Evolutionary conservation across 441 rosid species (phyloP), one percentile per base, ranked within the genome.

Genomic region (Eutrema salsugineum): DNA sequence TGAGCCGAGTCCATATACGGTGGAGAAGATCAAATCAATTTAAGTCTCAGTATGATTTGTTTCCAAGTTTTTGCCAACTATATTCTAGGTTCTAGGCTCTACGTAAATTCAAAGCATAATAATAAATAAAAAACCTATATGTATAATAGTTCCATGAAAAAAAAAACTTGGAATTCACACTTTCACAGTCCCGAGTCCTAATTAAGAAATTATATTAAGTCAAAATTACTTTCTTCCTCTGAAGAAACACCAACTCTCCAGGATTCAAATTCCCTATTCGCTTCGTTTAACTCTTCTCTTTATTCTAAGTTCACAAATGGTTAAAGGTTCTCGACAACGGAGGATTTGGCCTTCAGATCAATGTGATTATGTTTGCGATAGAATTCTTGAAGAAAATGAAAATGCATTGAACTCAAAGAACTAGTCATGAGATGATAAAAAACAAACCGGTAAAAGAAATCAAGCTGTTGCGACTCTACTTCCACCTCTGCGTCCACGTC

Each of bases 261-360:
- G n/a, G 9, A 39, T 30, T 24, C 51, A 12, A 57, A 28, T 72
- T 24, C 63, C 61, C 70, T 28, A 35, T 47, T 19, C 11, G 61
- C 63, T 50, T 24, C n/a, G 20, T 19, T 53, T 36, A 7, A 15
- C 27, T 67, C 15, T 17, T 30, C 39, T 15, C 43, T 17, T 42
- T 63, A 15, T 28, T 42, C 35, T 9, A 44, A 19, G 46, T 47
- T 57, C 38, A 35, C 19, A 43, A 43, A 28, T 6, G 14, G 35
- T 11, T 50, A 53, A 70, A 81, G 88, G 70, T 83, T 40, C 71
- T 76, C 55, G 70, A 70, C 69, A 76, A 71, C 10, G 62, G 66
- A 53, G 83, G 82, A 61, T 84, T 43, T 11, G 85, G 86, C 54
- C 66, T 83, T 72, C 70, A 74, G 14, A 89, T 81, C 62, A 84